Evolutionary conservation across 106 monocot species (phyloP), one percentile per base, ranked within the genome.

Genomic region (Phalaenopsis aphrodite): DNA sequence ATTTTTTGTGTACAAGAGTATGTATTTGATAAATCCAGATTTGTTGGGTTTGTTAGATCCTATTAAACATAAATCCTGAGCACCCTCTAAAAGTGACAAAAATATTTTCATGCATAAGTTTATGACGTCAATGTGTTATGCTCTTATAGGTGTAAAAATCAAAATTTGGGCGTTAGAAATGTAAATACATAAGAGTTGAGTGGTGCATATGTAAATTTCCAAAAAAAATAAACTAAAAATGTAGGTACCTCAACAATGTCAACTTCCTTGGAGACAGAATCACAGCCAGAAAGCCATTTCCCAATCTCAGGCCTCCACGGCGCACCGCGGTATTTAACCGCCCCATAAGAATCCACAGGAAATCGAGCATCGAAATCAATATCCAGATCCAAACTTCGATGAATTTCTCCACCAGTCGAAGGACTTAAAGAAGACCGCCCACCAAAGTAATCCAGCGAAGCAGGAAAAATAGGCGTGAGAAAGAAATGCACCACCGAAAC

Each of bases 231-330:
- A 23, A 42, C 24, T 1, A 9, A 47, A 49, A 11, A 30, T 23
- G 24, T 30, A 48, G 67, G 11, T 69, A 94, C 94, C 89, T 93
- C 95, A 75, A 76, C 73, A 55, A 93, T 79, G 66, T 88, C 65
- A 75, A 93, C 42, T 41, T 78, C 17, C 37, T 46, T 37, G 15
- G 85, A 77, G 75, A 84, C 78, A 2, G 89, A 68, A 84, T 79
- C 84, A 42, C 95, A 95, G 21, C 84, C 84, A 23, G 93, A 84
- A 42, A 95, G 83, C 93, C 95, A 95, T 79, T 81, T 85, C n/a
- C 95, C 95, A 56, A 95, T 91, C 78, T 88, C 88, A 56, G 89
- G 81, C 83, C 82, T 93, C 91, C 93, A 95, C 10, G 91, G 95
- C 0, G 93, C 93, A 39, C 81, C 88, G 12, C 89, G 83, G 76